Evolutionary conservation across 768 basidiomycete genomes (phyloP), one percentile per base, ranked within the genome.

Genomic region (Cystofilobasidium macerans): DNA sequence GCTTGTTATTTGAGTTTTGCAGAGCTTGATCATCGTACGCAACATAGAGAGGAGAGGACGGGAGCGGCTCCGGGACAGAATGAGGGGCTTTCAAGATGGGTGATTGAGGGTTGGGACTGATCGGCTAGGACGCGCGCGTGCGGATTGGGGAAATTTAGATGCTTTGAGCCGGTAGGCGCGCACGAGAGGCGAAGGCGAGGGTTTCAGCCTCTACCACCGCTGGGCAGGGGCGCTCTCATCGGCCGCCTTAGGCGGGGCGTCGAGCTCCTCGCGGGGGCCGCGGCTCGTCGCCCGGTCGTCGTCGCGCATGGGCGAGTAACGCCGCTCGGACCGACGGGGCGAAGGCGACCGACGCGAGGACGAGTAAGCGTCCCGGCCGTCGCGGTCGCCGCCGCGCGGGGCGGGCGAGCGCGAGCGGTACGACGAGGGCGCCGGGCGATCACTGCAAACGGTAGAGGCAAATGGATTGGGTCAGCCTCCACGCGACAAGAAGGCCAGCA

Each of bases 401-500:
- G 24, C 48, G 48, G 48, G 48, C 48, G 48, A 51, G 48, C 48
- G 48, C 4, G 48, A 51, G n/a, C 48, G 48, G 48, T 51, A 51
- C 6, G 48, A 30, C 28, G 42, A 42, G 38, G 38, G 9, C 38
- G 38, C 42, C 16, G 48, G 48, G 24, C 9, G 48, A 20, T 9
- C 48, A 22, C 47, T 48, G 47, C n/a, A 26, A 48, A 48, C 7
- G 47, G n/a, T 9, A 7, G 24, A 26, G 47, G 47, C 16, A 22
- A 48, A 20, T 12, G 24, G 47, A 9, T 8, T 12, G 38, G 9
- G 38, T 16, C 38, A 8, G 38, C 16, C 24, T 48, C 47, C 9
- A 48, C 8, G 47, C 47, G 47, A 22, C 7, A 48, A 48, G 47
- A 22, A 26, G 20, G 16, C 12, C 16, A 48, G 24, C 8, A 7